phyloP scores from a whole-genome alignment of 2,329 filamentous ascomycete genomes.

The Microdochium trichocladiopsis region DNA sequence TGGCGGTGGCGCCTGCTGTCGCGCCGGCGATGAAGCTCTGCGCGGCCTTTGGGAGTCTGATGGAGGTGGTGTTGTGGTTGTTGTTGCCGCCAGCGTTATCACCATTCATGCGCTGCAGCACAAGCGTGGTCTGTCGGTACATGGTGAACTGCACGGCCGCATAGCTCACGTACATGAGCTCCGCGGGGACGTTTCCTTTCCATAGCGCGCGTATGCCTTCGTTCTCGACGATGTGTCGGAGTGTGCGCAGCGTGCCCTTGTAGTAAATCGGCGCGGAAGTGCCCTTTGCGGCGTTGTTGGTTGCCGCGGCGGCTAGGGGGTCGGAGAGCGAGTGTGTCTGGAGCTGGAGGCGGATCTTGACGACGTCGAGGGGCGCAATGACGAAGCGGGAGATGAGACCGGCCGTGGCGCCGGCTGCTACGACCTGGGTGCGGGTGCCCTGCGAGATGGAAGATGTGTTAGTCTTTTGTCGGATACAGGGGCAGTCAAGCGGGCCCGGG shows the following conservation, averaged over 20 bases:
- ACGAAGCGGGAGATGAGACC: conserved; percentile 90
- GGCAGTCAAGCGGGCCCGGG: no score
- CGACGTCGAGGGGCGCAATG: conserved; percentile 90
- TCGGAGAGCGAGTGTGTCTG: conserved; percentile 81
- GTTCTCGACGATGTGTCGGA: conserved; percentile 67
- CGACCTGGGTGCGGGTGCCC: conserved; percentile 50
- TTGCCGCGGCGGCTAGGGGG: conserved; percentile 54
- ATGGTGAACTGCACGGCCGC: conserved; percentile 82
- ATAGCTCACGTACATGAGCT: conserved; percentile 90
- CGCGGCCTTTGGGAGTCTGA: conserved; percentile 55
- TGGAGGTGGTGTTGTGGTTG: no score
- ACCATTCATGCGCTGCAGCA: conserved; percentile 48
- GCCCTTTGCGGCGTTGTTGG: conserved; percentile 22
- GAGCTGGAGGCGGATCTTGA: conserved; percentile 96
- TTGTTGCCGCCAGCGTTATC: conserved; percentile 23
- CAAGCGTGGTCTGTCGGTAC: conserved; percentile 69
- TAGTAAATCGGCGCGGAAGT: conserved; percentile 43
- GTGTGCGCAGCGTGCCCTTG: conserved; percentile 69
- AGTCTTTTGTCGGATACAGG: no score
- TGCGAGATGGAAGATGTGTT: conserved; percentile 13
- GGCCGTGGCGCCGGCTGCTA: conserved; percentile 54
- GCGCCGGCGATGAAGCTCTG: conserved; percentile 83
- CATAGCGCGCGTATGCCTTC: conserved; percentile 85
- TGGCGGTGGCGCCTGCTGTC: conserved; percentile 73
- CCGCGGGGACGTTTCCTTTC: conserved; percentile 97